Conservation (phyloP, 2,329 filamentous ascomycete species). For the Ceratocystis cubensis region DNA sequence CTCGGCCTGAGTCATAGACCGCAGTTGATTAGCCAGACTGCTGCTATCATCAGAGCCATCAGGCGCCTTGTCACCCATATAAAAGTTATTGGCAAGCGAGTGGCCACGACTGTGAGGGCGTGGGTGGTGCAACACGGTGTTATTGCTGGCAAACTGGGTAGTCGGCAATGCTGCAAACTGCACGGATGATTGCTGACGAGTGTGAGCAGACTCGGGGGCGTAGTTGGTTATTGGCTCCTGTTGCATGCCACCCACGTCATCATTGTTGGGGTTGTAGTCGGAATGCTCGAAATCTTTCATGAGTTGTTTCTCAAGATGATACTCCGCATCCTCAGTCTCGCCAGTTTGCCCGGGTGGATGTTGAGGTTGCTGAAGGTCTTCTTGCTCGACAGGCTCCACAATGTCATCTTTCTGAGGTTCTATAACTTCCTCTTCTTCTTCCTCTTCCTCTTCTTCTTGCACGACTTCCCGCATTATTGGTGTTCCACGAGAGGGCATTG, state of each 20-base stretch:
- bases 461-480: constrained; percentile 54
- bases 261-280: constrained; percentile 56
- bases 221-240: constrained; percentile 21
- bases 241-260: constrained; percentile 27
- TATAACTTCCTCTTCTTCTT: constrained; percentile 15
- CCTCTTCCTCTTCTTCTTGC: constrained; percentile 48
- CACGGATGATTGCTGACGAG: constrained; percentile 34
- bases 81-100: constrained; percentile 56
- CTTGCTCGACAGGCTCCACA: constrained; percentile 31
- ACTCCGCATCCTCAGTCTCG: constrained; percentile 59
- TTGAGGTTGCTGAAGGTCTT: constrained; percentile 37
- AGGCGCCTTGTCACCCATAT: constrained; percentile 38
- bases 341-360: constrained; percentile 61
- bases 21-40: constrained; percentile 30
- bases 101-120: constrained; percentile 63
- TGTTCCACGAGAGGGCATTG: constrained; percentile 43
- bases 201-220: constrained; percentile 27
- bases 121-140: constrained; percentile 53
- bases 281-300: constrained; percentile 68
- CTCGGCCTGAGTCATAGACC: constrained; percentile 32
- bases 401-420: neutral
- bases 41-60: constrained; percentile 30
- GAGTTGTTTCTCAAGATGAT: constrained; percentile 69
- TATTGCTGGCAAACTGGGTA: constrained; percentile 37
- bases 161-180: constrained; percentile 36